Evolutionary conservation across 1,284 basidiomycete species (phyloP), one percentile per base, ranked within the genome.

Genomic region (Malassezia psittaci): DNA sequence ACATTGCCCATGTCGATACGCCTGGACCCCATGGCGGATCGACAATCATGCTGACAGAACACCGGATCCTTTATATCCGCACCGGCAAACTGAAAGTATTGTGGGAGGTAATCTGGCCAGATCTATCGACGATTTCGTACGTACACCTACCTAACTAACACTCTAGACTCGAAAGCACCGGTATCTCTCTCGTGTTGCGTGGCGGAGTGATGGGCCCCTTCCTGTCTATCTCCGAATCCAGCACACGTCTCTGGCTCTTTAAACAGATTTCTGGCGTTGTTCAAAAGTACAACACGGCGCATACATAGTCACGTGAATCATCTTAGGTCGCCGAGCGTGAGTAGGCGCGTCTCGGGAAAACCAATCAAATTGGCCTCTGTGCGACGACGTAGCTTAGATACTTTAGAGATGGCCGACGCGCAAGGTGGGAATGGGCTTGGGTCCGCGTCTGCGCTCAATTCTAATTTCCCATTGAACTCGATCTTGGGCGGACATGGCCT

Each of bases 71-170:
- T 34, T 86, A 85, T 18, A 88, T 98, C 71, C 86, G 85, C 79
- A 86, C 89, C 16, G 85, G 84, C 72, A 86, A 82, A 70, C 81
- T 98, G 48, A 83, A 83, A 41, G 82, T 93, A 6, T 84, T 87
- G 41, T 98, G 93, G 93, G 90, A 96, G 65, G 80, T 96, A 16
- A 83, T 88, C 0, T 85, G 98, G 67, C 83, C 83, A 16, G 85
- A 89, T 64, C 82, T 98, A 3, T 85, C 87, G 72, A 88, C 87
- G 32, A 84, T 98, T 44, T 87, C 85, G 51, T 59, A 54, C 55
- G 57, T 41, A 9, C 7, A 29, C 7, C 24, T 19, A 40, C 37
- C 15, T 12, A n/a, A 21, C 51, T 48, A 11, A 39, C 47, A 16
- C 37, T 41, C 7, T 37, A 48, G 47, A 6, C 51, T 74, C 41